Conservation (phyloP, 139 green algal genomes). For the Chara braunii region DNA sequence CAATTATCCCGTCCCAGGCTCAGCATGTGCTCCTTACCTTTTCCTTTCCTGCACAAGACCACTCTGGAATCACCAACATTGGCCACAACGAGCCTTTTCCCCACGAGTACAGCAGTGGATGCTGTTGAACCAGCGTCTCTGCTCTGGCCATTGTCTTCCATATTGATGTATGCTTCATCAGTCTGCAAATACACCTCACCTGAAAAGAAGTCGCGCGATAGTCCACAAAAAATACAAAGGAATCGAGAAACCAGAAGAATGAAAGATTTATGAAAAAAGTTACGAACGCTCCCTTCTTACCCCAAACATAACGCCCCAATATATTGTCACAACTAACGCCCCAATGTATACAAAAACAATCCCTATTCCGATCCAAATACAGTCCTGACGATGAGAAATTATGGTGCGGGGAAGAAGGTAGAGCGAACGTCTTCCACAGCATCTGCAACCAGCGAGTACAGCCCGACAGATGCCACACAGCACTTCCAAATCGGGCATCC, state of each 20-base stretch:
- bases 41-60: slow-evolving; percentile 65
- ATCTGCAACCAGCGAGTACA: too few species aligned
- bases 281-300: neutral
- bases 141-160: slow-evolving; percentile 48
- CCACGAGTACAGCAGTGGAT: slow-evolving; percentile 67
- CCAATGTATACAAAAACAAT: too few species aligned
- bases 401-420: too few species aligned
- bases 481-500: too few species aligned
- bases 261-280: neutral
- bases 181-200: slow-evolving; percentile 58
- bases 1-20: too few species aligned
- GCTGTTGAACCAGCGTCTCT: slow-evolving; percentile 81
- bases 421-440: too few species aligned
- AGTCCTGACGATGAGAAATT: too few species aligned
- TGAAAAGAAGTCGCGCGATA: neutral
- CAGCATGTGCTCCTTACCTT: too few species aligned
- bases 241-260: neutral
- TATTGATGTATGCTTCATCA: slow-evolving; percentile 67
- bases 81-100: slow-evolving; percentile 65
- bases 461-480: too few species aligned
- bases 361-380: too few species aligned
- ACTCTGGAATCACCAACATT: slow-evolving; percentile 86
- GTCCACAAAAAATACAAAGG: neutral
- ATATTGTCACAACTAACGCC: too few species aligned
- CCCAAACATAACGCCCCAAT: too few species aligned